Conservation (phyloP, 1,284 basidiomycete genomes). For the Mycosarcoma mackinlayi region DNA sequence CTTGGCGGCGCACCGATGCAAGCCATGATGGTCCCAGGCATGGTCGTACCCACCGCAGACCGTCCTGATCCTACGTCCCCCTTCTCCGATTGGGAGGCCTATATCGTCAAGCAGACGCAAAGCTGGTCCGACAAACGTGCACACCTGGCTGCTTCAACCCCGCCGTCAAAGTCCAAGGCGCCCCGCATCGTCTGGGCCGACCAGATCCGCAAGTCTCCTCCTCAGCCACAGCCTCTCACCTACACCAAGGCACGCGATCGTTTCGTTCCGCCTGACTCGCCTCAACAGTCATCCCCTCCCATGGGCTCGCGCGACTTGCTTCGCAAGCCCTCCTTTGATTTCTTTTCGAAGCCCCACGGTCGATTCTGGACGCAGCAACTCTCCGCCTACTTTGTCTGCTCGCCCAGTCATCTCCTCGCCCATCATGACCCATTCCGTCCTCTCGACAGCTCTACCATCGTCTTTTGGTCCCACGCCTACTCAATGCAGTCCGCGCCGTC, state of each 20-base stretch:
- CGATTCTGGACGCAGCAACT: slow-evolving; percentile 1
- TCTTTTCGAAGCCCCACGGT: slow-evolving; percentile 13
- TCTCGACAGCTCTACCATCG: slow-evolving; percentile 7
- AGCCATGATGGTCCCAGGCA: slow-evolving; percentile 41
- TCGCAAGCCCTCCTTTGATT: slow-evolving; percentile 28
- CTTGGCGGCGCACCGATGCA: slow-evolving; percentile 34
- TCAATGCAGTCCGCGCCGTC: not conserved
- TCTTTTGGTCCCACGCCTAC: slow-evolving; percentile 1
- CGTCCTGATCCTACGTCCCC: slow-evolving; percentile 23
- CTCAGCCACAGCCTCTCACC: slow-evolving; percentile 20
- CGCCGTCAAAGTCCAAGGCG: slow-evolving; percentile 2
- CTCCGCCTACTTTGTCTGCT: slow-evolving; percentile 6
- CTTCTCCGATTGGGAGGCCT: slow-evolving; percentile 45
- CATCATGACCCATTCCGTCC: slow-evolving; percentile 23
- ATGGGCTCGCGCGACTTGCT: slow-evolving; percentile 12
- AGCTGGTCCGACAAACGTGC: slow-evolving; percentile 29
- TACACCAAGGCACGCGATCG: slow-evolving; percentile 44
- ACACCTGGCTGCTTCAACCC: slow-evolving; percentile 8
- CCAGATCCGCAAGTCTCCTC: slow-evolving; percentile 31
- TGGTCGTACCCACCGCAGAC: slow-evolving; percentile 20
- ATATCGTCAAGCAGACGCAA: slow-evolving; percentile 39
- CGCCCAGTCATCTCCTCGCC: slow-evolving; percentile 32
- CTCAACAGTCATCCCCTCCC: slow-evolving; percentile 19
- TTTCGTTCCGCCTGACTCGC: slow-evolving; percentile 14
- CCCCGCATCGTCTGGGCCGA: slow-evolving; percentile 43